These are phyloP conservation scores for Pleurostoma richardsiae DNA, from an alignment of 2,329 filamentous ascomycete species.

Conservation along the genomic window DNA sequence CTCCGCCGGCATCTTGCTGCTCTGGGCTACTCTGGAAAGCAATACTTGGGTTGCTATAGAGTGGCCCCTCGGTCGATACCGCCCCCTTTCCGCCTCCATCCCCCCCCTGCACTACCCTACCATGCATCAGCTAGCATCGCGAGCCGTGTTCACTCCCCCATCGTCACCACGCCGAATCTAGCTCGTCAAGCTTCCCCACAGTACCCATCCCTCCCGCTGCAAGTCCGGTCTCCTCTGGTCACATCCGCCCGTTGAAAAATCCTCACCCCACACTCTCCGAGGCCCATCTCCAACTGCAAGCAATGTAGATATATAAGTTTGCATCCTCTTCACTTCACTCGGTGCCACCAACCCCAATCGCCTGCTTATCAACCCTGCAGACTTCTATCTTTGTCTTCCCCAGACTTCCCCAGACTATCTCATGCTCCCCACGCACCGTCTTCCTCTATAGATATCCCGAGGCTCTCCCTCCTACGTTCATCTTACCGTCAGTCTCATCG, in stretches of 20 bases:
- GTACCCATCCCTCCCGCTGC: slow-evolving; percentile 8
- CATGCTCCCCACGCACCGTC: slow-evolving; percentile 13
- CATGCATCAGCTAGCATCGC: no score
- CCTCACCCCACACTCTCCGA: slow-evolving; percentile 8
- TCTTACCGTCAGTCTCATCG: neutral
- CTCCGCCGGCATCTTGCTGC: no score
- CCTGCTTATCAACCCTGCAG: slow-evolving; percentile 12
- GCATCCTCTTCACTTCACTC: neutral
- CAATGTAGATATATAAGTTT: slow-evolving; percentile 33
- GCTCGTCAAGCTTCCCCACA: slow-evolving; percentile 18
- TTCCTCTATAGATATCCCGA: slow-evolving; percentile 1
- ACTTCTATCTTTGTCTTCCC: slow-evolving; percentile 14
- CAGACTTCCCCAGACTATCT: slow-evolving; percentile 7
- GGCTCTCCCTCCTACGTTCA: slow-evolving; percentile 1
- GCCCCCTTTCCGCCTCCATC: no score
- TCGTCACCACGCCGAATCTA: slow-evolving; percentile 7
- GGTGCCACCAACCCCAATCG: slow-evolving; percentile 1
- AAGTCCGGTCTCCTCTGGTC: slow-evolving; percentile 7
- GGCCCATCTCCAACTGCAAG: slow-evolving; percentile 24
- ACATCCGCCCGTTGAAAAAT: slow-evolving; percentile 11
- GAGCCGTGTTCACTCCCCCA: neutral
- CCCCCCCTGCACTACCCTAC: no score
- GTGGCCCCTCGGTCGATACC: no score
- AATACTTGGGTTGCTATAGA: no score
- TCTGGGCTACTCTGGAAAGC: no score